Evolutionary conservation across 345 rosid genomes (phyloP).

Genomic region (Salix udensis): DNA sequence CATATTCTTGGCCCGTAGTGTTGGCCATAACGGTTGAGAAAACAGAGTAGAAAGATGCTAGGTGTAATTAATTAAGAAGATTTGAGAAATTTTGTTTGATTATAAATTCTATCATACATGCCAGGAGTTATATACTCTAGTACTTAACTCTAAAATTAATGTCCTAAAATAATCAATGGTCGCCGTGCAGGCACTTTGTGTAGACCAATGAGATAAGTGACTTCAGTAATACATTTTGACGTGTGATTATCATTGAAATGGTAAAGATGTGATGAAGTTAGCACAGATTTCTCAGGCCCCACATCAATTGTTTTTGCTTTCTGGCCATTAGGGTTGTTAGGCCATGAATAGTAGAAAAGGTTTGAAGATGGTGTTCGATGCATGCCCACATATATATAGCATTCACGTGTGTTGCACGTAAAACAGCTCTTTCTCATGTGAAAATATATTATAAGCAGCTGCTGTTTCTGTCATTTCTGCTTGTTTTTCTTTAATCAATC

Average conservation of each 20-base stretch:
- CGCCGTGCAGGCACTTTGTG: not conserved
- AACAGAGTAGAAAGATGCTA: constrained; percentile 19
- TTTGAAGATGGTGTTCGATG: constrained; percentile 25
- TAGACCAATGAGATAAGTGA: constrained; percentile 16
- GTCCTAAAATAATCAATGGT: not conserved
- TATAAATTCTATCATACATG: not conserved
- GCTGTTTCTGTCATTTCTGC: constrained; percentile 10
- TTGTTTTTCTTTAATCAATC: constrained; percentile 18
- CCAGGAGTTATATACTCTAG: not conserved
- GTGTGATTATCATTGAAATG: constrained; percentile 38
- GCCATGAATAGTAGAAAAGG: constrained; percentile 25
- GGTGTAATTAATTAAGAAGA: constrained; percentile 31
- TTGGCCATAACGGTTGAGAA: constrained; percentile 75
- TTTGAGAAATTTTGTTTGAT: constrained; percentile 9
- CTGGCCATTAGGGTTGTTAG: constrained; percentile 31
- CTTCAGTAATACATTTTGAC: constrained; percentile 5
- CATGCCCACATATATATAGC: constrained; percentile 23
- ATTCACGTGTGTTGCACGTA: constrained; percentile 40
- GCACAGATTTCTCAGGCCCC: constrained; percentile 41
- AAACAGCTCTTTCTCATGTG: not conserved
- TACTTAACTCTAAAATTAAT: not conserved
- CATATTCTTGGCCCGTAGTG: constrained; percentile 19
- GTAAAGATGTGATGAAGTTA: constrained; percentile 54
- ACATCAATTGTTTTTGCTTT: constrained; percentile 16
- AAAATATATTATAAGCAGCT: not conserved